Evolutionary conservation across 345 rosid genomes (phyloP).

Genomic region (Eucalyptus regnans): DNA sequence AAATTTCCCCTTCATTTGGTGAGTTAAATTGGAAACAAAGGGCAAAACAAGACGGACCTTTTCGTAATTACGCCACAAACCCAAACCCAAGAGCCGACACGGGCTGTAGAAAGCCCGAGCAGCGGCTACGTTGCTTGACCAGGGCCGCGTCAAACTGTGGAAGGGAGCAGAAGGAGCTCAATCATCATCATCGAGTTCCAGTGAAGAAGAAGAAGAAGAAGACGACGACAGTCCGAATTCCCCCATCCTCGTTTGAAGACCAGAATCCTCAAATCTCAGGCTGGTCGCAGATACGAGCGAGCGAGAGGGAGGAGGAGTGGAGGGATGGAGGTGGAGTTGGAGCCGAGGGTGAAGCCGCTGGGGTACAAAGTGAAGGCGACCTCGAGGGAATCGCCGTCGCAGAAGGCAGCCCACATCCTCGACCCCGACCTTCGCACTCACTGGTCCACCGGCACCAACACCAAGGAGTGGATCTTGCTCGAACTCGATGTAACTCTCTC

Average conservation of each 20-base stretch:
- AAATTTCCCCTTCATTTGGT: no score
- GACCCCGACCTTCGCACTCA: conserved; percentile 78
- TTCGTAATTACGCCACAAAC: background rate
- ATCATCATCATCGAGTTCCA: background rate
- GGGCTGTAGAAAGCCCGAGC: background rate
- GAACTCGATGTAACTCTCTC: conserved; percentile 52
- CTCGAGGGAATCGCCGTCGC: conserved; percentile 72
- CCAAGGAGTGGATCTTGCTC: conserved; percentile 82
- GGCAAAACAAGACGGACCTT: background rate
- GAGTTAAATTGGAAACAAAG: background rate
- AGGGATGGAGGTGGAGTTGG: conserved; percentile 67
- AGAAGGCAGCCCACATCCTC: conserved; percentile 61
- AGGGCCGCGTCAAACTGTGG: background rate
- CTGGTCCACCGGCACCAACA: conserved; percentile 85
- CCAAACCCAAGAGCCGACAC: background rate
- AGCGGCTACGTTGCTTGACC: background rate
- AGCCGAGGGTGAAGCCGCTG: conserved; percentile 55
- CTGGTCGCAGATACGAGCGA: background rate
- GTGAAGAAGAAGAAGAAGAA: background rate
- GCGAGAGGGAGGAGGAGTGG: background rate
- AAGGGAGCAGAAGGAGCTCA: background rate
- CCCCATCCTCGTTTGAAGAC: background rate
- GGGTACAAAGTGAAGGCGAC: conserved; percentile 65
- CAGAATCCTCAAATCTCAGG: background rate
- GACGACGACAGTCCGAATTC: background rate